Percentiles rank a stretch among this genome's conserved stretches.
Conservation (phyloP, 257 asterid genomes). For the Catharanthus roseus region DNA sequence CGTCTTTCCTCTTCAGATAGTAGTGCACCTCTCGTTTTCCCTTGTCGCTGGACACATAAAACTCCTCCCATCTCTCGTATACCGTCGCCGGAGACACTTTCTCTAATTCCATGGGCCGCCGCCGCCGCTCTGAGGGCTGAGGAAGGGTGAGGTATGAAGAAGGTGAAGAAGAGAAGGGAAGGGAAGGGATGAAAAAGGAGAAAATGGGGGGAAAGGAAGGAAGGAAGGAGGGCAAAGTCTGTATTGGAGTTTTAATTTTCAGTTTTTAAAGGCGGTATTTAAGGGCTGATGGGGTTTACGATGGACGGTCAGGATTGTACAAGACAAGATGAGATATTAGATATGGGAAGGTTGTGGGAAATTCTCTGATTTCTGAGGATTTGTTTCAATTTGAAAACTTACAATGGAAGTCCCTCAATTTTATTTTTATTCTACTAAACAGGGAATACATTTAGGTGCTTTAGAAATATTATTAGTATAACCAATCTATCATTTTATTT, state of each 20-base stretch:
- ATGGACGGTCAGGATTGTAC: slow-evolving; percentile 21
- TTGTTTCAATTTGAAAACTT: background rate
- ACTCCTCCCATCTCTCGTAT: slow-evolving; percentile 65
- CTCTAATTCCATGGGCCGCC: slow-evolving; percentile 14
- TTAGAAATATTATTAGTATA: too few relatives aligned
- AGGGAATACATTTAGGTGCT: too few relatives aligned
- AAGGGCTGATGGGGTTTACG: slow-evolving; percentile 1
- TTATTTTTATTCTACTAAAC: background rate
- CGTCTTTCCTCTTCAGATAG: slow-evolving; percentile 51
- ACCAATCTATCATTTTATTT: too few relatives aligned
- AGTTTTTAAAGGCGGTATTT: background rate
- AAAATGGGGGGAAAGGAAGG: slow-evolving; percentile 23
- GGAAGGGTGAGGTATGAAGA: background rate
- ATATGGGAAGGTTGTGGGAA: slow-evolving; percentile 7
- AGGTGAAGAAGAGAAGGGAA: slow-evolving; percentile 14
- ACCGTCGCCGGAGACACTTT: slow-evolving; percentile 26
- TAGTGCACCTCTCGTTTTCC: slow-evolving; percentile 64
- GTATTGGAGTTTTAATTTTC: slow-evolving; percentile 11
- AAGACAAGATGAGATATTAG: background rate
- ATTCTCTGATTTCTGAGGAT: background rate
- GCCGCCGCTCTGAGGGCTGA: background rate
- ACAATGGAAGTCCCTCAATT: background rate
- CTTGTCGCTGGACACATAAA: slow-evolving; percentile 38
- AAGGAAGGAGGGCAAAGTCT: background rate
- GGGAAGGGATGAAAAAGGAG: slow-evolving; percentile 25